phyloP scores from a whole-genome alignment of 1,284 basidiomycete species.

The Cerioporus squamosus region DNA sequence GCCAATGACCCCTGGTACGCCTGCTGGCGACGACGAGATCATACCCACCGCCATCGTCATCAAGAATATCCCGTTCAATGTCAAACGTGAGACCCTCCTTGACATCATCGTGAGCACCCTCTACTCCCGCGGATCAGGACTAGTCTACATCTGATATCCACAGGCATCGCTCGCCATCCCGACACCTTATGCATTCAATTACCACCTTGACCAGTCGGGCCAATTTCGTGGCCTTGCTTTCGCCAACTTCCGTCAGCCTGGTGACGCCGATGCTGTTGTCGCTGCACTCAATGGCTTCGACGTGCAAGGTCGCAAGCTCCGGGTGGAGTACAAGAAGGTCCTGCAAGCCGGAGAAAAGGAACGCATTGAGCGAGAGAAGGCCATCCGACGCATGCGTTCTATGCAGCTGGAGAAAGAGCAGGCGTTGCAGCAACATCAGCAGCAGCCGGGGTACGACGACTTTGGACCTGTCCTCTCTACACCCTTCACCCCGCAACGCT shows the following conservation, averaged over 20 bases:
- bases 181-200: conserved; percentile 99
- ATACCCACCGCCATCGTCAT: conserved; percentile 99
- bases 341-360: conserved; percentile 99
- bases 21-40: conserved; percentile 82
- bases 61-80: conserved; percentile 99
- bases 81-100: conserved; percentile 94
- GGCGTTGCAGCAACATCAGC: conserved; percentile 45
- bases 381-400: conserved; percentile 95
- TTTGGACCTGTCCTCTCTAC: conserved; percentile 58
- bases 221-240: conserved; percentile 98
- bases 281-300: conserved; percentile 95
- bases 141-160: conserved; percentile 2
- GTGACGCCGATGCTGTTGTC: conserved; percentile 95
- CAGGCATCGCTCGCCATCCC: conserved; percentile 93
- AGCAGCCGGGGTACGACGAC: conserved; percentile 63
- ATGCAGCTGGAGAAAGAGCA: conserved; percentile 91
- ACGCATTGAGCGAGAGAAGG: conserved; percentile 98
- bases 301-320: conserved; percentile 96
- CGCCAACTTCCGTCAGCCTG: conserved; percentile 93
- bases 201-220: conserved; percentile 93
- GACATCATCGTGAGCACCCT: conserved; percentile 84
- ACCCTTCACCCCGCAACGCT: conserved; percentile 62
- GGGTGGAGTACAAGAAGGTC: conserved; percentile 99
- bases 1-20: conserved; percentile 51
- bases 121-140: conserved; percentile 15